Evolutionary conservation across 176 grass and related monocot species (phyloP).

Genomic region (Rhynchospora breviuscula): DNA sequence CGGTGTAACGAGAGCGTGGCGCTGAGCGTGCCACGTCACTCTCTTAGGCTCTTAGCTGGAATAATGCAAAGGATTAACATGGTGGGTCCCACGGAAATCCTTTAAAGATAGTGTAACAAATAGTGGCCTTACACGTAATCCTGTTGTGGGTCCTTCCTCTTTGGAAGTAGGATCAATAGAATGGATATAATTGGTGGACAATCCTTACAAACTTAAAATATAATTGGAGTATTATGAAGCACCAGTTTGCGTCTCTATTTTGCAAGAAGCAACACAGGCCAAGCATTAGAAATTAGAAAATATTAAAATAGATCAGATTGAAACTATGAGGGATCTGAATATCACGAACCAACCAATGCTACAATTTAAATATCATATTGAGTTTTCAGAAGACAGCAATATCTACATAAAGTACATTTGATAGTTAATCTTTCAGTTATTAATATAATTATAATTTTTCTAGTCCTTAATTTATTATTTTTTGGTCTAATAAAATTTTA

Average conservation of each 20-base stretch:
- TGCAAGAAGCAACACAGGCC: not conserved
- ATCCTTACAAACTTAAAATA: too few species aligned
- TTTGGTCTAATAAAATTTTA: not conserved
- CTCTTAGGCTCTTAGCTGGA: not conserved
- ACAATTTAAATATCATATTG: not conserved
- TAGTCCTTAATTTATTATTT: not conserved
- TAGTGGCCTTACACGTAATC: not conserved
- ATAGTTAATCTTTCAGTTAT: not conserved
- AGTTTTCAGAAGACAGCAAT: not conserved
- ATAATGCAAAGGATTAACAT: not conserved
- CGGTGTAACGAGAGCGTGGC: not conserved
- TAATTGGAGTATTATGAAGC: not conserved
- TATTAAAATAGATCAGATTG: not conserved
- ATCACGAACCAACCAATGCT: not conserved
- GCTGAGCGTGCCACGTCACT: conserved; percentile 14
- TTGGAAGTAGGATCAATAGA: not conserved
- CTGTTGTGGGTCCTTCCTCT: not conserved
- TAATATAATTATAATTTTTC: not conserved
- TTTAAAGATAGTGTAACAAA: not conserved
- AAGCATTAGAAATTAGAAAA: not conserved
- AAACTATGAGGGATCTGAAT: not conserved
- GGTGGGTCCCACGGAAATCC: conserved; percentile 27
- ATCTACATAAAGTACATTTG: not conserved
- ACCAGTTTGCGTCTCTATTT: not conserved
- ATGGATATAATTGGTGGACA: not conserved